A percentile compares a stretch with the other conserved stretches of the same genome.
These are phyloP conservation scores for Aspergillus coremiiformis DNA, from an alignment of 495 filamentous ascomycete species.

Conservation along the genomic window DNA sequence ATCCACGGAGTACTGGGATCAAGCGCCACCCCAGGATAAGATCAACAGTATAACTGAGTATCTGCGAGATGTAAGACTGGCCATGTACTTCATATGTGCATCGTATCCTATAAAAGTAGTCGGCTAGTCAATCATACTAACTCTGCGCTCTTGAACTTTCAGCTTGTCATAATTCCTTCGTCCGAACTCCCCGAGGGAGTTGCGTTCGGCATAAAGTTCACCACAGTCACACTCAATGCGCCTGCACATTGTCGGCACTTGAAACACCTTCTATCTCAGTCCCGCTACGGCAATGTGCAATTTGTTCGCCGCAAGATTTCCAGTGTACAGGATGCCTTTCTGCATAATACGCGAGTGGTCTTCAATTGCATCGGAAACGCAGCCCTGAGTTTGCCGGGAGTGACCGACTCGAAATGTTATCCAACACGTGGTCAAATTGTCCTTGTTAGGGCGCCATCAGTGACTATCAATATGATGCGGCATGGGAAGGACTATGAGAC, in stretches of 20 bases:
- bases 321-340: slow-evolving; percentile 17
- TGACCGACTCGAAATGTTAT: slow-evolving; percentile 21
- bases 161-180: slow-evolving; percentile 7
- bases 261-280: neutral
- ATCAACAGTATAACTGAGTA: slow-evolving; percentile 23
- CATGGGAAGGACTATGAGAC: slow-evolving; percentile 29
- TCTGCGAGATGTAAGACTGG: slow-evolving; percentile 21
- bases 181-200: slow-evolving; percentile 19
- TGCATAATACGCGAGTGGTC: slow-evolving; percentile 19
- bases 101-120: neutral
- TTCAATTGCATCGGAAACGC: slow-evolving; percentile 27
- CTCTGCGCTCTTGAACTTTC: neutral
- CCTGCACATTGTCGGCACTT: slow-evolving; percentile 11
- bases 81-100: neutral
- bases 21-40: slow-evolving; percentile 19
- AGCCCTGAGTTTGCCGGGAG: slow-evolving; percentile 17
- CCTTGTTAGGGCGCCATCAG: slow-evolving; percentile 26
- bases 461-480: slow-evolving; percentile 25
- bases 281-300: slow-evolving; percentile 9
- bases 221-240: slow-evolving; percentile 25
- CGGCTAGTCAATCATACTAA: neutral
- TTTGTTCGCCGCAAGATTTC: slow-evolving; percentile 18
- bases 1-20: slow-evolving; percentile 29
- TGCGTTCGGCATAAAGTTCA: slow-evolving; percentile 23
- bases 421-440: slow-evolving; percentile 36